A percentile compares a stretch with the other conserved stretches of the same genome.
These are phyloP conservation scores for Aristolochia fimbriata DNA, from an alignment of 164 flowering plant genomes.

Conservation along the genomic window DNA sequence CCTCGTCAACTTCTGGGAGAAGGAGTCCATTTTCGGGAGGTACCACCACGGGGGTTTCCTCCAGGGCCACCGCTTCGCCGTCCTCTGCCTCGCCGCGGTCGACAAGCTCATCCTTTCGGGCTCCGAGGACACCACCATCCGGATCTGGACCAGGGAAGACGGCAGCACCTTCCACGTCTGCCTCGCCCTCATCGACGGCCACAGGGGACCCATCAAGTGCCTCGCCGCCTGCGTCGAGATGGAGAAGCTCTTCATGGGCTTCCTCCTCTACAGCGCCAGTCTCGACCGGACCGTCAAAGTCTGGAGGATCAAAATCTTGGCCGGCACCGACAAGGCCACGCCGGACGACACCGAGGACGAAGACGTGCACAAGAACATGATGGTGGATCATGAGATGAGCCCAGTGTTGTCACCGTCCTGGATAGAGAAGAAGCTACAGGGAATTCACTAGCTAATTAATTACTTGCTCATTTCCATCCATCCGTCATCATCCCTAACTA, in stretches of 20 bases:
- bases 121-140: conserved; percentile 38
- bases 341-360: background rate
- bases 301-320: conserved; percentile 35
- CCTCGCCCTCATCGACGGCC: conserved; percentile 35
- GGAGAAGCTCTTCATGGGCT: conserved; percentile 20
- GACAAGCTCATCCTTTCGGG: conserved; percentile 33
- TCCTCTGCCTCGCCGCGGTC: conserved; percentile 29
- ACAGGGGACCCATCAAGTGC: conserved; percentile 39
- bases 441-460: background rate
- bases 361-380: conserved; percentile 2
- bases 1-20: conserved; percentile 28
- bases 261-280: conserved; percentile 37
- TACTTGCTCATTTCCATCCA: too few relatives aligned
- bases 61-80: conserved; percentile 30
- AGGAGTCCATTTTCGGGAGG: conserved; percentile 23
- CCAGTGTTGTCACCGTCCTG: too few relatives aligned
- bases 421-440: too few relatives aligned
- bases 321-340: conserved; percentile 10
- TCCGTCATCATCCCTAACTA: too few relatives aligned
- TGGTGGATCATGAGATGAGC: too few relatives aligned
- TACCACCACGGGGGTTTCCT: conserved; percentile 31
- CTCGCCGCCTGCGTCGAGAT: conserved; percentile 37
- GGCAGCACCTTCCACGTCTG: conserved; percentile 26
- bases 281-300: conserved; percentile 41
- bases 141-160: conserved; percentile 42